phyloP scores from a whole-genome alignment of 2,329 filamentous ascomycete genomes.

The Alternaria brassicae region DNA sequence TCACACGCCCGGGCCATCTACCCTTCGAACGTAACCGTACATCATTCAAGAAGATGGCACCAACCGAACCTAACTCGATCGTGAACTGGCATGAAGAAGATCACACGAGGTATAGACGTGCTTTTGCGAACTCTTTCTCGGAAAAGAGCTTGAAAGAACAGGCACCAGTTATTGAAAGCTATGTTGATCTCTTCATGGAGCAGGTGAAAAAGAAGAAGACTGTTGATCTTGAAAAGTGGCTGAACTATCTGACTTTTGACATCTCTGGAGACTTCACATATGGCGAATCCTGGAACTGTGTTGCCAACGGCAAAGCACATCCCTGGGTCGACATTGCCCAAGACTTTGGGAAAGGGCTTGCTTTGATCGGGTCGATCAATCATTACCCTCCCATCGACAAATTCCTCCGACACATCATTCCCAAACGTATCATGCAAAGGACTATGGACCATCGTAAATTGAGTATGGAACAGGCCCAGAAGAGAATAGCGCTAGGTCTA shows the following conservation, averaged over 20 bases:
- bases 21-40: conserved; percentile 33
- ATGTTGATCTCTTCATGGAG: conserved; percentile 31
- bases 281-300: conserved; percentile 56
- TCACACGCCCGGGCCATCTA: conserved; percentile 30
- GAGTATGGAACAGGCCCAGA: conserved; percentile 31
- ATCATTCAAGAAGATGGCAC: conserved; percentile 36
- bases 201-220: conserved; percentile 25
- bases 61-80: conserved; percentile 37
- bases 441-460: conserved; percentile 32
- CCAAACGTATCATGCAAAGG: conserved; percentile 32
- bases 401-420: conserved; percentile 33
- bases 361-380: conserved; percentile 38
- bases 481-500: conserved; percentile 27
- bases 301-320: conserved; percentile 47
- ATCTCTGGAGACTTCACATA: conserved; percentile 59
- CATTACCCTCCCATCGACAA: conserved; percentile 35
- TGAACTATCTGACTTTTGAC: conserved; percentile 35
- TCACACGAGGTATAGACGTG: conserved; percentile 32
- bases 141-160: conserved; percentile 37
- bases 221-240: conserved; percentile 27
- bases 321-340: conserved; percentile 48
- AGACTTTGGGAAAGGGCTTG: conserved; percentile 38
- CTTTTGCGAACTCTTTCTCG: conserved; percentile 39
- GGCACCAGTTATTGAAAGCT: conserved; percentile 33
- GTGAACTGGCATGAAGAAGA: conserved; percentile 32